Evolutionary conservation across 768 basidiomycete genomes (phyloP).

Genomic region (Trametes punicea): DNA sequence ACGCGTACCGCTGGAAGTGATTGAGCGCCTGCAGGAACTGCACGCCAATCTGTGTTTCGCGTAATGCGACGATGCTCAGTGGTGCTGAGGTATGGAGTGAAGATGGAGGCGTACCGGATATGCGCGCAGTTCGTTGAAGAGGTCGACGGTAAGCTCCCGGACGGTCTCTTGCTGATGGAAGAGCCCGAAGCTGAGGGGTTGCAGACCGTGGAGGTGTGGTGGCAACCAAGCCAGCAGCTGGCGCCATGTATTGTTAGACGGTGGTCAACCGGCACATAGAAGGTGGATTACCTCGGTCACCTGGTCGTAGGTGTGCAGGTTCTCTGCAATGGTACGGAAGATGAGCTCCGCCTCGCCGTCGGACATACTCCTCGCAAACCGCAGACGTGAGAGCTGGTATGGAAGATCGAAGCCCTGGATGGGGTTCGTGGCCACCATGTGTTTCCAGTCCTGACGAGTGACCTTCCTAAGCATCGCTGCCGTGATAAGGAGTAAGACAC

Average conservation of each 20-base stretch:
- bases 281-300: conserved; percentile 66
- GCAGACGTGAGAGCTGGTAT: conserved; percentile 83
- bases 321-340: conserved; percentile 67
- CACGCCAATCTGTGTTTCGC: conserved; percentile 59
- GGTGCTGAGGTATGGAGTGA: background rate
- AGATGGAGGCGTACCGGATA: conserved; percentile 58
- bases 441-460: conserved; percentile 60
- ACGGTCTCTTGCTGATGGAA: conserved; percentile 83
- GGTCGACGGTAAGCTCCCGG: conserved; percentile 75
- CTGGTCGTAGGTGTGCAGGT: conserved; percentile 79
- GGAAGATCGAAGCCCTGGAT: conserved; percentile 80
- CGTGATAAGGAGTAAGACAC: conserved; percentile 23
- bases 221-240: conserved; percentile 81
- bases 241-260: background rate
- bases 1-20: conserved; percentile 87
- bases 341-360: conserved; percentile 76
- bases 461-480: background rate
- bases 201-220: conserved; percentile 75
- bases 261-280: background rate
- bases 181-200: conserved; percentile 83
- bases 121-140: conserved; percentile 75
- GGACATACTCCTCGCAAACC: conserved; percentile 65
- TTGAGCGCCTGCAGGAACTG: conserved; percentile 77
- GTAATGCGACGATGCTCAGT: background rate
- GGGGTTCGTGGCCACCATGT: conserved; percentile 47